Evolutionary conservation across 805 yeast genomes (phyloP).

Genomic region (Wickerhamiella hasegawae): DNA sequence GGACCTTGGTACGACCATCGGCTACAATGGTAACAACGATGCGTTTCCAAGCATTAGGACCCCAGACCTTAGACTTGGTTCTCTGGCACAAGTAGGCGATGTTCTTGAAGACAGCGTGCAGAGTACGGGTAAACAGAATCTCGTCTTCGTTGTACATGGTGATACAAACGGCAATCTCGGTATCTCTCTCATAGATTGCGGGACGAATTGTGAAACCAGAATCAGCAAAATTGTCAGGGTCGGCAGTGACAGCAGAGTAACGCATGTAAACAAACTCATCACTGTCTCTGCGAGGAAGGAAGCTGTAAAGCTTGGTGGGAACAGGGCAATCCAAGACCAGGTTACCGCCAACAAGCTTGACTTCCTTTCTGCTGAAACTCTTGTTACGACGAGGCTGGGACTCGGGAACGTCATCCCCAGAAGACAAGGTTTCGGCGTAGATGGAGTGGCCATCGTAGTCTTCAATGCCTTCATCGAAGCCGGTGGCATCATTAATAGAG

Average conservation of each 20-base stretch:
- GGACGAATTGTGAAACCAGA: constrained; percentile 80
- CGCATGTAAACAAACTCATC: constrained; percentile 95
- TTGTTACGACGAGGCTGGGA: constrained; percentile 46
- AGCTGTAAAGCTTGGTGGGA: constrained; percentile 73
- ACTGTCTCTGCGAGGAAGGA: constrained; percentile 71
- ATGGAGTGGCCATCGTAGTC: constrained; percentile 7
- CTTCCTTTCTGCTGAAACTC: constrained; percentile 54
- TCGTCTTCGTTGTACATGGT: constrained; percentile 98
- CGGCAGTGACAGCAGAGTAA: constrained; percentile 90
- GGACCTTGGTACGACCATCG: constrained; percentile 86
- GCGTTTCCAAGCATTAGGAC: constrained; percentile 92
- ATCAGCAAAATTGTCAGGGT: constrained; percentile 67
- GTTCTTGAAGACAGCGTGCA: constrained; percentile 89
- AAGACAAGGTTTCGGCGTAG: constrained; percentile 4
- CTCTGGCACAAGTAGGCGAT: constrained; percentile 76
- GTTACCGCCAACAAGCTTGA: constrained; percentile 62
- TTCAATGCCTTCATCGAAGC: constrained; percentile 4
- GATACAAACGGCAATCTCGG: constrained; percentile 79
- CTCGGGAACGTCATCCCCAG: constrained; percentile 8
- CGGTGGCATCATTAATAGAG: not conserved
- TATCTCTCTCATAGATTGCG: constrained; percentile 74
- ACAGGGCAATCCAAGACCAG: constrained; percentile 87
- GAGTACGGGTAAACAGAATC: constrained; percentile 71
- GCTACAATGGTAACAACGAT: constrained; percentile 81
- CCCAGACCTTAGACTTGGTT: constrained; percentile 78